Evolutionary conservation across 2,329 filamentous ascomycete genomes (phyloP).

Genomic region (Botrytis aclada): DNA sequence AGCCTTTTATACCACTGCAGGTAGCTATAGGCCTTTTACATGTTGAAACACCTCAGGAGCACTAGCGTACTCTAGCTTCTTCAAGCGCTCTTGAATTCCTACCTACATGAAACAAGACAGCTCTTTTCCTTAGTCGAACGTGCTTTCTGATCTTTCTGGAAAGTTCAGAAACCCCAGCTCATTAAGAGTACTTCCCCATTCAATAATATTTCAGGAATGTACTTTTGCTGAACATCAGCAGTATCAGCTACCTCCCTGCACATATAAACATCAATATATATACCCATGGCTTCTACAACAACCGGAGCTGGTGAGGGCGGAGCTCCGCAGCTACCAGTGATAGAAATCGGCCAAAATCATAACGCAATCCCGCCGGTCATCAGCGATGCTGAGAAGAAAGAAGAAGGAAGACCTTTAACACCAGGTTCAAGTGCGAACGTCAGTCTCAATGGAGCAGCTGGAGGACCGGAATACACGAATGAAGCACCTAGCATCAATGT

Average conservation of each 20-base stretch:
- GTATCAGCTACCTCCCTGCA: background rate
- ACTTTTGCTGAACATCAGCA: conserved; percentile 9
- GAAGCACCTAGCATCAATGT: background rate
- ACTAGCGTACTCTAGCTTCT: conserved; percentile 5
- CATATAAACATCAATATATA: background rate
- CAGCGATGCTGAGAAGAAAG: conserved; percentile 2
- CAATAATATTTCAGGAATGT: conserved; percentile 1
- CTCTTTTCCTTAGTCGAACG: background rate
- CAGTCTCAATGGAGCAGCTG: background rate
- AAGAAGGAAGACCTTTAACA: conserved; percentile 3
- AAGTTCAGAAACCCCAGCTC: conserved; percentile 2
- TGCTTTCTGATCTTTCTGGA: conserved; percentile 3
- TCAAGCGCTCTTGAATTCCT: background rate
- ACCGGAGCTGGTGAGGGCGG: background rate
- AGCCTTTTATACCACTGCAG: background rate
- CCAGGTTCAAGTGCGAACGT: background rate
- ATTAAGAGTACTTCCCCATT: conserved; percentile 19
- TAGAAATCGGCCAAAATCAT: background rate
- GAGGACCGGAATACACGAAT: background rate
- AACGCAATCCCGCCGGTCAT: background rate
- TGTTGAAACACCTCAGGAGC: conserved; percentile 11
- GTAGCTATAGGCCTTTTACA: background rate
- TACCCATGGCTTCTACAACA: conserved; percentile 10
- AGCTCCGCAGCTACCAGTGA: background rate
- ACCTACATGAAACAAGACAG: conserved; percentile 13